Base-by-base conservation (phyloP, 2,329 filamentous ascomycete species). In the Aspergillus sp. region DNA sequence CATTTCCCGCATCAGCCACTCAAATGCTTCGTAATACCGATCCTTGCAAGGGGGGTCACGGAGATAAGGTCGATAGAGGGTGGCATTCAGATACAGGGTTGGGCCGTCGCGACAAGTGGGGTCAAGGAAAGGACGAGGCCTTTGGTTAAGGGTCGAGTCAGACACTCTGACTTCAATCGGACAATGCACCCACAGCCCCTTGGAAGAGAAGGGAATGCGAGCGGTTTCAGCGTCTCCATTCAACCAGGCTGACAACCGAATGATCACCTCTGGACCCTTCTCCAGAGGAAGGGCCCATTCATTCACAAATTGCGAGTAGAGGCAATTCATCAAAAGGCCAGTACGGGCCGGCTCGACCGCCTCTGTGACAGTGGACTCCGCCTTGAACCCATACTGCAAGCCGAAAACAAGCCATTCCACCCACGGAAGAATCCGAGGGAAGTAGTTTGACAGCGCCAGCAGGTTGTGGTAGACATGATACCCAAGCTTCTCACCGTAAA, bases 301-400 rank as follows among this genome's bases (percentile, higher is more conserved):
- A 71, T 99, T 97, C 59, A 99, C 94, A 64, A 91, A 96, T 68
- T 99, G 94, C n/a, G 89, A 93, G 78, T 97, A 99, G 5, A 97
- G 82, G 66, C 94, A 99, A 76, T 99, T 94, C 89, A 99, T 93
- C 48, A 97, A 80, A 43, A 97, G 82, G 11, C 91, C 93, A 58
- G 87, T 78, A 54, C 88, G 85, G 58, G 88, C 88, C 19, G 88
- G 85, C 71, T 97, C 88, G 16, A 97, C 83, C 5, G 88, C 93
- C n/a, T 81, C 79, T 38, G 85, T 88, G 48, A 81, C 80, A 3
- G 80, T 81, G 46, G 85, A 85, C 55, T 89, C 83, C 31, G 71
- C 62, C 32, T 78, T 78, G 79, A 97, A 97, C 47, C 93, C 93
- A 70, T 97, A 97, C 72, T 97, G 92, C 88, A 97, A 91, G 62